Evolutionary conservation across 371 early-diverging fungal species (phyloP), one percentile per base, ranked within the genome.

Genomic region (Lichtheimia ornata): DNA sequence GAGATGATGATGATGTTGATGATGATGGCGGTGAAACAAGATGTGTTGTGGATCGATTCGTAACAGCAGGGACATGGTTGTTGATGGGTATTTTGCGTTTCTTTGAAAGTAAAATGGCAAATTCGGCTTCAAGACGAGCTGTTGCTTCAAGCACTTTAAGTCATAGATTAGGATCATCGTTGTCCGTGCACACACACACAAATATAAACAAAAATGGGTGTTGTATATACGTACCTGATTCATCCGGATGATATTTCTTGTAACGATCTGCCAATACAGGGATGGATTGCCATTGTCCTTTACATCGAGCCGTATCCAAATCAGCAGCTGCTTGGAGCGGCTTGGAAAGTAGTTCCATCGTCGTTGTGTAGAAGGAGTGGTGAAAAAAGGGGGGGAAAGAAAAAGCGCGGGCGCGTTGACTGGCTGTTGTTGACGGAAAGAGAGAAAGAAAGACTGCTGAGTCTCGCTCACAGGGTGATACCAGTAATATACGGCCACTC

Each of bases 221-320:
- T n/a, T n/a, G n/a, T n/a, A n/a, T n/a, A n/a, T n/a, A n/a, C 27
- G 57, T 73, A 88, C 91, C 88, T 65, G 78, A 63, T 42, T 87
- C 91, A 22, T 83, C 74, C 35, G 87, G 79, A 60, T 84, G 83
- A 58, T 85, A 84, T 56, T 86, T 88, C 47, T 82, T 65, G 61
- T 87, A 89, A 20, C 83, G 79, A 53, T 81, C 73, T 13, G 89
- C 86, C 22, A 89, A 75, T 56, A 85, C 84, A 57, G 84, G 79
- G 42, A 89, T 69, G n/a, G 70, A 63, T 7, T 42, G 51, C 87
- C 87, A 89, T 43, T 67, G 66, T 6, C 83, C 87, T 47, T 74
- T 76, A 59, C 84, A 86, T 5, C 87, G 79, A 6, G 85, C 87
- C 14, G 69, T 57, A 59, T 86, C 87, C 17, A 86, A 68, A 30